Conservation (phyloP, 2,329 filamentous ascomycete species). For the Fusarium pilosicola region DNA sequence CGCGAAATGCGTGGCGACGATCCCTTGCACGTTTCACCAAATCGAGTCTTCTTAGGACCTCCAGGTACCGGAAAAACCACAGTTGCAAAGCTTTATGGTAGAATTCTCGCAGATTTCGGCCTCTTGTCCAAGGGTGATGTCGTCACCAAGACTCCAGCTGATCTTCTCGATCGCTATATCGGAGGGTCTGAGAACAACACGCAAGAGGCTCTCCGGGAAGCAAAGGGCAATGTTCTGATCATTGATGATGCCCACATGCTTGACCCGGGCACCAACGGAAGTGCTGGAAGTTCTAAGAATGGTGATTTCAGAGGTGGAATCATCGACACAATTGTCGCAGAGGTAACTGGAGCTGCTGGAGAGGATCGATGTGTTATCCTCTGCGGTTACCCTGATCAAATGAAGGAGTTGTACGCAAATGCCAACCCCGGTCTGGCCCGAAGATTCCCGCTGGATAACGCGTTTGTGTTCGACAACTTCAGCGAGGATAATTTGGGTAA, state of each 20-base stretch:
- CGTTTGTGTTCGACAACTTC: conserved; percentile 78
- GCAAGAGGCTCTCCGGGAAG: conserved; percentile 72
- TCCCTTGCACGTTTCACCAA: conserved; percentile 67
- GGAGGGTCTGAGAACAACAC: conserved; percentile 77
- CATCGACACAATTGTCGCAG: conserved; percentile 79
- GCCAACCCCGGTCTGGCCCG: conserved; percentile 76
- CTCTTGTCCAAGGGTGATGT: conserved; percentile 63
- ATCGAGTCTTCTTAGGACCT: conserved; percentile 74
- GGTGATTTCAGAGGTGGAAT: conserved; percentile 69
- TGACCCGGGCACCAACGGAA: conserved; percentile 51
- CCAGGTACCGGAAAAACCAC: conserved; percentile 81
- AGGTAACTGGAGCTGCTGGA: conserved; percentile 74
- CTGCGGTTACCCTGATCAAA: conserved; percentile 75
- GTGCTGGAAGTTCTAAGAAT: conserved; percentile 45
- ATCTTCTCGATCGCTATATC: conserved; percentile 72
- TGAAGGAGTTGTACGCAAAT: conserved; percentile 77
- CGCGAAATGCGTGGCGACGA: conserved; percentile 70
- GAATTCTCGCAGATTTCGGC: conserved; percentile 73
- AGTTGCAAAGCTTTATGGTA: conserved; percentile 76
- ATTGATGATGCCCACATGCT: conserved; percentile 83
- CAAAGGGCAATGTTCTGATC: conserved; percentile 76
- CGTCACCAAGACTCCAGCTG: conserved; percentile 75
- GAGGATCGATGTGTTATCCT: conserved; percentile 80
- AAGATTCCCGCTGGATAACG: conserved; percentile 71
- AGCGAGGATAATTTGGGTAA: conserved; percentile 63